phyloP scores from a whole-genome alignment of 2,329 filamentous ascomycete genomes.

The Colletotrichum musicola region DNA sequence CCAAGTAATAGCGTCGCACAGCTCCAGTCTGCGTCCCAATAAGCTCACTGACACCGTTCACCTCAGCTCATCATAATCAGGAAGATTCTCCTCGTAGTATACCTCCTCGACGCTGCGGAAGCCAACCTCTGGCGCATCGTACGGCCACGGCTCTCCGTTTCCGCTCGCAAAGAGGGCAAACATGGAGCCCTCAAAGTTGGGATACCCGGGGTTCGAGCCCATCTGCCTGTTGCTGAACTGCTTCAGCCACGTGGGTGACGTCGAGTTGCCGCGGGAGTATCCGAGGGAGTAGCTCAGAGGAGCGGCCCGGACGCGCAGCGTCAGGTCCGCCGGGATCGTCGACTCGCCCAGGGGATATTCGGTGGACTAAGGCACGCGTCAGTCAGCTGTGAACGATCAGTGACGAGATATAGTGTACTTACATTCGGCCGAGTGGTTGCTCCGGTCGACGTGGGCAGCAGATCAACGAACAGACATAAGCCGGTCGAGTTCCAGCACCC shows the following conservation, averaged over 20 bases:
- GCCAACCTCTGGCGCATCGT: slow-evolving; percentile 41
- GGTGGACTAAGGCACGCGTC: slow-evolving; percentile 17
- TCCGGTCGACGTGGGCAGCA: slow-evolving; percentile 23
- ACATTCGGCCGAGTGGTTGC: slow-evolving; percentile 26
- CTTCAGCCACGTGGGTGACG: slow-evolving; percentile 37
- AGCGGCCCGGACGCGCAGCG: slow-evolving; percentile 42
- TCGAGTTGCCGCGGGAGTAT: slow-evolving; percentile 38
- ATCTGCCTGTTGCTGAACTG: slow-evolving; percentile 36
- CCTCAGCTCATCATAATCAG: slow-evolving; percentile 25
- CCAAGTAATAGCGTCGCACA: neutral
- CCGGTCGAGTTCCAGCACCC: slow-evolving; percentile 43
- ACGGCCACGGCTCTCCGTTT: slow-evolving; percentile 42
- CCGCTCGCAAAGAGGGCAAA: slow-evolving; percentile 43
- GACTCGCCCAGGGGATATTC: slow-evolving; percentile 28
- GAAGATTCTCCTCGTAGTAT: slow-evolving; percentile 40
- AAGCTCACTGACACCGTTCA: neutral
- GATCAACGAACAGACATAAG: slow-evolving; percentile 39
- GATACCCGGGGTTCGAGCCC: slow-evolving; percentile 29
- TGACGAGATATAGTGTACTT: neutral
- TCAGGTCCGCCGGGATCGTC: slow-evolving; percentile 29
- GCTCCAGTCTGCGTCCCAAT: neutral
- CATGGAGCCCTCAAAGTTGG: slow-evolving; percentile 43
- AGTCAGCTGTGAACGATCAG: neutral
- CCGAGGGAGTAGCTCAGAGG: slow-evolving; percentile 43
- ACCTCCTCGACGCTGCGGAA: slow-evolving; percentile 41